Percentiles rank a stretch among this genome's conserved stretches.
Evolutionary conservation across 129 eudicot genomes (phyloP).

Genomic region (Daucus carota): DH1_v3.0 NC_030383.2:58712501-58713000

Average conservation of each 20-base stretch:
- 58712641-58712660: conserved; percentile 76
- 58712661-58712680: conserved; percentile 56
- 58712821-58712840: background rate
- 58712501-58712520: conserved; percentile 59
- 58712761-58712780: conserved; percentile 72
- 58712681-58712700: conserved; percentile 76
- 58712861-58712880: background rate
- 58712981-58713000: conserved; percentile 36
- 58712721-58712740: conserved; percentile 13
- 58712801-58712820: background rate
- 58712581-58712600: conserved; percentile 69
- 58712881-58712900: background rate
- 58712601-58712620: conserved; percentile 65
- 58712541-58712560: conserved; percentile 54
- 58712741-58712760: conserved; percentile 40
- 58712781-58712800: background rate
- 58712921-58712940: background rate
- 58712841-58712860: background rate
- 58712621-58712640: conserved; percentile 61
- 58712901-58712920: background rate
- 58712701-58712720: conserved; percentile 67
- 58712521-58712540: conserved; percentile 48
- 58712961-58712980: conserved; percentile 52
- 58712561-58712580: conserved; percentile 42
- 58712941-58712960: conserved; percentile 35